Percentiles rank a stretch among this genome's conserved stretches.
Conservation (phyloP, 805 yeast genomes). For the Kuraishia piskuri region DNA sequence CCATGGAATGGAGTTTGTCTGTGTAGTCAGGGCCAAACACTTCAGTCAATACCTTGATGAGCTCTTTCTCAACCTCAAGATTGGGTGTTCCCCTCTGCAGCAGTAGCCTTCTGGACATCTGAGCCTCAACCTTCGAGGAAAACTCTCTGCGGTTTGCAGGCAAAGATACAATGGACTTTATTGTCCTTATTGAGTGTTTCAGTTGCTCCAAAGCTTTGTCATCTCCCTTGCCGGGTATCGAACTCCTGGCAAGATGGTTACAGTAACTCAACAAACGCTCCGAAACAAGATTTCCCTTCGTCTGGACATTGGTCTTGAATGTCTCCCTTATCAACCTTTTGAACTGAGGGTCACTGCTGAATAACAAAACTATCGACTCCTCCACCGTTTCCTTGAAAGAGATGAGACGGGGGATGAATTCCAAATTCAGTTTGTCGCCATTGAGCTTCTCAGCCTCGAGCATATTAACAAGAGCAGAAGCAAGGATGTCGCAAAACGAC, state of each 20-base stretch:
- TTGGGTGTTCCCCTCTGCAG: not conserved
- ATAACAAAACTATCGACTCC: not conserved
- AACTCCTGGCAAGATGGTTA: not conserved
- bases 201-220: not conserved
- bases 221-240: not conserved
- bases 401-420: not conserved
- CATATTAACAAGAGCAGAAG: not conserved
- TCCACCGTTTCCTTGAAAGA: not conserved
- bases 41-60: not conserved
- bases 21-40: not conserved
- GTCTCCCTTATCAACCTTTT: not conserved
- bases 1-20: not conserved
- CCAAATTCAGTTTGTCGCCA: not conserved
- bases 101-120: slow-evolving; percentile 1
- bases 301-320: not conserved
- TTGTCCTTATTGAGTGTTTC: not conserved
- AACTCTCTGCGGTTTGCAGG: not conserved
- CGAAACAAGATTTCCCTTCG: not conserved
- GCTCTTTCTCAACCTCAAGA: not conserved
- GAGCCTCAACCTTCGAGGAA: not conserved
- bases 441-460: not conserved
- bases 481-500: not conserved
- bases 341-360: not conserved
- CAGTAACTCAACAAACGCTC: not conserved
- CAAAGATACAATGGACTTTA: not conserved